phyloP scores from a whole-genome alignment of 2,329 filamentous ascomycete genomes.

The Hymenoscyphus repandus region DNA sequence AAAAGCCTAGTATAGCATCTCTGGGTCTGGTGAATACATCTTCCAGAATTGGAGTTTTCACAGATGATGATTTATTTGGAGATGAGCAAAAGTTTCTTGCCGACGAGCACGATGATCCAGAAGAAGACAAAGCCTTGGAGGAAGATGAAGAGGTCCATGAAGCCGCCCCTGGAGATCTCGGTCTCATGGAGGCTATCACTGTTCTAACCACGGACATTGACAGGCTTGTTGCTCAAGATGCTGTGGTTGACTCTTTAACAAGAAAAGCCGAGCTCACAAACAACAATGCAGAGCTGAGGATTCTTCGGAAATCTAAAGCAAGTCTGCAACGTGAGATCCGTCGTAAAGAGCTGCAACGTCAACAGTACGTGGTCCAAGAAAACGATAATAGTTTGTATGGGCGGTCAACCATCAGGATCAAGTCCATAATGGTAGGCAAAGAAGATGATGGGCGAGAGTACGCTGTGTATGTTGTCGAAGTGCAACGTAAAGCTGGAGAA shows the following conservation, averaged over 20 bases:
- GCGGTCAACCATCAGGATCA: constrained; percentile 82
- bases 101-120: constrained; percentile 75
- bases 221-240: constrained; percentile 78
- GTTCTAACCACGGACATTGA: constrained; percentile 87
- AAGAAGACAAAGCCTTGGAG: constrained; percentile 50
- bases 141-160: constrained; percentile 83
- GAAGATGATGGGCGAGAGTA: constrained; percentile 93
- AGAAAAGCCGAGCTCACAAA: constrained; percentile 96
- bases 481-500: constrained; percentile 83
- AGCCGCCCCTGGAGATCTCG: constrained; percentile 89
- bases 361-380: constrained; percentile 96
- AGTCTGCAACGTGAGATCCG: constrained; percentile 89
- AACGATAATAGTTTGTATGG: constrained; percentile 97
- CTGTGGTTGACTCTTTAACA: constrained; percentile 84
- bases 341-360: constrained; percentile 89
- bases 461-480: constrained; percentile 89
- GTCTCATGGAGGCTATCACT: constrained; percentile 86
- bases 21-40: constrained; percentile 84
- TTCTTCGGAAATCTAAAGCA: constrained; percentile 87
- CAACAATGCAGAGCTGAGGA: constrained; percentile 87
- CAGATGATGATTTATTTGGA: constrained; percentile 86
- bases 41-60: constrained; percentile 85
- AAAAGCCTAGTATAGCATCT: constrained; percentile 84
- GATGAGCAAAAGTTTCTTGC: constrained; percentile 82
- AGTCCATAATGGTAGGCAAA: constrained; percentile 84